A percentile compares a stretch with the other conserved stretches of the same genome.
phyloP scores from a whole-genome alignment of 441 rosid genomes.

The Rhodomyrtus psidioides region DNA sequence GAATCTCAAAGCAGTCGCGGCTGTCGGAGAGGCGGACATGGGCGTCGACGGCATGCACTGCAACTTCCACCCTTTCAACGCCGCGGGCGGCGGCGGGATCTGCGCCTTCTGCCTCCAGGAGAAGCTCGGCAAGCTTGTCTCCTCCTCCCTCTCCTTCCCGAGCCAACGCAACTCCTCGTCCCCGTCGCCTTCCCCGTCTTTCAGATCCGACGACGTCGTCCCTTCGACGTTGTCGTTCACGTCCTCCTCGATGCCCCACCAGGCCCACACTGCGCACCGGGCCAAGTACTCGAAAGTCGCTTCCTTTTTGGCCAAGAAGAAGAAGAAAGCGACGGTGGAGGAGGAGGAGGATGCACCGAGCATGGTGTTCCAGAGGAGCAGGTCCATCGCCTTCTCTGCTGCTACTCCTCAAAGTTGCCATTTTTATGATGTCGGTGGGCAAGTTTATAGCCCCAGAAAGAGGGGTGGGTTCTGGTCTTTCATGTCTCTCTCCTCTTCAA shows the following conservation, averaged over 20 bases:
- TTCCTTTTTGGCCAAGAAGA: conserved; percentile 66
- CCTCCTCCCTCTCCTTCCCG: conserved; percentile 58
- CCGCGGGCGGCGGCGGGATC: conserved; percentile 70
- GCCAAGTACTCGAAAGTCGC: conserved; percentile 48
- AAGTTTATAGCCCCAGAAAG: conserved; percentile 52
- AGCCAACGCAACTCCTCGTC: conserved; percentile 54
- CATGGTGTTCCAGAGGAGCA: conserved; percentile 68
- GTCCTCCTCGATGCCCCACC: background rate
- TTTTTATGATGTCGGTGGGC: conserved; percentile 25
- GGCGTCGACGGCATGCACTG: conserved; percentile 78
- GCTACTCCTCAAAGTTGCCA: conserved; percentile 31
- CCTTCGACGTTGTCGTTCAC: background rate
- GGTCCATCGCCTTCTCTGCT: conserved; percentile 34
- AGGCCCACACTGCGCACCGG: conserved; percentile 15
- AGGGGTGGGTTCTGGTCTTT: conserved; percentile 84
- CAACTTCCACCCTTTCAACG: conserved; percentile 63
- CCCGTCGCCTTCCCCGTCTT: conserved; percentile 44
- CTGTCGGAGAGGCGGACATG: conserved; percentile 39
- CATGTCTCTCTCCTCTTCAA: conserved; percentile 42
- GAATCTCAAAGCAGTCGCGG: background rate
- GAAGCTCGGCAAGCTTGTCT: conserved; percentile 90
- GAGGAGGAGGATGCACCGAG: conserved; percentile 28
- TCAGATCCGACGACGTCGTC: conserved; percentile 56
- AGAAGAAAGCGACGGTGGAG: conserved; percentile 38
- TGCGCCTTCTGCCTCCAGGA: conserved; percentile 97